Evolutionary conservation across 179 eudicot genomes (phyloP).

Genomic region (Vitellaria paradoxa): DNA sequence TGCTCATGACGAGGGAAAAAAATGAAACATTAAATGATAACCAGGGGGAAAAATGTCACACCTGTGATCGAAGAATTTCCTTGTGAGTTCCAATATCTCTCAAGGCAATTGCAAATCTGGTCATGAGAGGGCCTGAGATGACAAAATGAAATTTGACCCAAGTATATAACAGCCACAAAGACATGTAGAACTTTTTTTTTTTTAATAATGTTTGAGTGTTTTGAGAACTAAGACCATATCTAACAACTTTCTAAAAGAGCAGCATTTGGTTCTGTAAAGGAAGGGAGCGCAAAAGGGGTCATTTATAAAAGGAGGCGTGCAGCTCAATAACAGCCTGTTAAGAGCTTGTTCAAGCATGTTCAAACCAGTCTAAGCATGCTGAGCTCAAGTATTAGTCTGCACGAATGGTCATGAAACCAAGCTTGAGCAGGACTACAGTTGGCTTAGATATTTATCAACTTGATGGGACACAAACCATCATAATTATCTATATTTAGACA

Average conservation of each 20-base stretch:
- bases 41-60: conserved; percentile 7
- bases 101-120: conserved; percentile 70
- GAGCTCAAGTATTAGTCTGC: no score
- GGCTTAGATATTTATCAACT: no score
- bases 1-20: not conserved
- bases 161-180: conserved; percentile 1
- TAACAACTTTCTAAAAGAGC: not conserved
- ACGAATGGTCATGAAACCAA: no score
- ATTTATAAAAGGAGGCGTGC: not conserved
- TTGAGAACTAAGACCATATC: not conserved
- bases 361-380: not conserved
- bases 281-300: conserved; percentile 3
- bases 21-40: no score
- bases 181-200: not conserved
- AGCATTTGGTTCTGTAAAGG: not conserved
- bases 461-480: no score
- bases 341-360: not conserved
- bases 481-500: no score
- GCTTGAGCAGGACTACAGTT: no score
- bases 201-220: not conserved
- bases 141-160: not conserved
- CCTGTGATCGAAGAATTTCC: conserved; percentile 90
- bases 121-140: conserved; percentile 77
- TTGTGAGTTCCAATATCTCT: conserved; percentile 88
- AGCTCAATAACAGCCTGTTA: no score